These are phyloP conservation scores for Camelina laxa DNA, from an alignment of 345 rosid genomes.

Conservation along the genomic window DNA sequence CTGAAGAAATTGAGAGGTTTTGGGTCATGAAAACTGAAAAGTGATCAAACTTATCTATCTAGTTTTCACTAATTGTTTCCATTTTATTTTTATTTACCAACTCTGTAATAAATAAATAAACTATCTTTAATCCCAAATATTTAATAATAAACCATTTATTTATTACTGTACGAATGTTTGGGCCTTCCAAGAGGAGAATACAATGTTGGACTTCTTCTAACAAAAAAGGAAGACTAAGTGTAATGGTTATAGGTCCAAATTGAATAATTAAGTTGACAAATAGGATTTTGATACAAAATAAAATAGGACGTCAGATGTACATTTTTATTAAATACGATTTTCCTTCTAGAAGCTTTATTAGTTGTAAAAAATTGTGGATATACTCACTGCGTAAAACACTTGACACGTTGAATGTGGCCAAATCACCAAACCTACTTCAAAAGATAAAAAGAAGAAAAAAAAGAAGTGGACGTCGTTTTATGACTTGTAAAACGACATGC, in stretches of 20 bases:
- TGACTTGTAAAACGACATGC: constrained; percentile 37
- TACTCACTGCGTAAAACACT: neutral
- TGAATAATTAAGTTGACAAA: neutral
- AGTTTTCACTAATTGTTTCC: constrained; percentile 15
- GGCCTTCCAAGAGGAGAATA: neutral
- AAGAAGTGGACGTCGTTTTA: constrained; percentile 40
- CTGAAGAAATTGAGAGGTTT: constrained; percentile 72
- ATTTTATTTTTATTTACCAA: neutral
- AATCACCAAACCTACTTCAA: constrained; percentile 30
- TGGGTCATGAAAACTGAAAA: constrained; percentile 55
- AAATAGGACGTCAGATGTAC: neutral
- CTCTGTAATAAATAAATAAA: neutral
- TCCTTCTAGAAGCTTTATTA: constrained; percentile 11
- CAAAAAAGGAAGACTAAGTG: neutral
- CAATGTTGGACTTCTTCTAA: neutral
- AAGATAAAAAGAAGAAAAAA: neutral
- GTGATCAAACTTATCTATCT: neutral
- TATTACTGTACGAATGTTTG: neutral
- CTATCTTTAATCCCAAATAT: neutral
- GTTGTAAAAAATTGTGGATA: neutral
- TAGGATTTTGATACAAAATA: too few species aligned
- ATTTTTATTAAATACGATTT: neutral
- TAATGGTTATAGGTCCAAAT: neutral
- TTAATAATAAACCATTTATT: neutral
- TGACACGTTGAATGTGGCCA: constrained; percentile 22